These are phyloP conservation scores for Hypoxylon perforatum DNA, from an alignment of 495 filamentous ascomycete genomes.

Conservation along the genomic window DNA sequence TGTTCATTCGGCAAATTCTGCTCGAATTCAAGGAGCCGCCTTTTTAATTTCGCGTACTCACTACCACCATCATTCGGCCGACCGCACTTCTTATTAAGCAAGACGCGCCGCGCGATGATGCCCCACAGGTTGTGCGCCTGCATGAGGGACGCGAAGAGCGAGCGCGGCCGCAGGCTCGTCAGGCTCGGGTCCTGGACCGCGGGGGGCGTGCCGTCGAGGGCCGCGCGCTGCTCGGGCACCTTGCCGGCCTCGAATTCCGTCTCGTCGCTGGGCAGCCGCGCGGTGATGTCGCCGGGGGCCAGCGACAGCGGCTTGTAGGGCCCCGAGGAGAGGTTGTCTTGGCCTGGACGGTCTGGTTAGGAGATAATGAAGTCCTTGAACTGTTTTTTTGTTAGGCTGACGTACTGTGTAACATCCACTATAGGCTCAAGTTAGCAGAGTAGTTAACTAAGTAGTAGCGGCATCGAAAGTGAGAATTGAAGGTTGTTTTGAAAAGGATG, in stretches of 20 bases:
- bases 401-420: slow-evolving; percentile 64
- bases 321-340: slow-evolving; percentile 63
- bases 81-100: slow-evolving; percentile 49
- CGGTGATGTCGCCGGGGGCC: slow-evolving; percentile 60
- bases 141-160: slow-evolving; percentile 62
- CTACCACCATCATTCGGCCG: slow-evolving; percentile 56
- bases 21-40: slow-evolving; percentile 55
- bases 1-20: slow-evolving; percentile 55
- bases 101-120: slow-evolving; percentile 55
- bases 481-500: neutral
- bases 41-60: slow-evolving; percentile 54
- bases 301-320: slow-evolving; percentile 58
- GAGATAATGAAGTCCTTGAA: neutral
- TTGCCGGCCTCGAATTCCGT: slow-evolving; percentile 56
- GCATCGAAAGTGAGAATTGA: neutral
- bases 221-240: slow-evolving; percentile 58
- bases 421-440: slow-evolving; percentile 2
- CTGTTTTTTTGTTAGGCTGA: neutral
- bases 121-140: slow-evolving; percentile 63
- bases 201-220: slow-evolving; percentile 60
- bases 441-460: slow-evolving; percentile 4
- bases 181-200: slow-evolving; percentile 57
- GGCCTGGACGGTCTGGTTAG: slow-evolving; percentile 44
- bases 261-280: slow-evolving; percentile 61
- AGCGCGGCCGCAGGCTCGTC: slow-evolving; percentile 50